Base-by-base conservation (phyloP, 192 early-diverging fungal genomes). In the Phlyctochytrium bullatum region DNA sequence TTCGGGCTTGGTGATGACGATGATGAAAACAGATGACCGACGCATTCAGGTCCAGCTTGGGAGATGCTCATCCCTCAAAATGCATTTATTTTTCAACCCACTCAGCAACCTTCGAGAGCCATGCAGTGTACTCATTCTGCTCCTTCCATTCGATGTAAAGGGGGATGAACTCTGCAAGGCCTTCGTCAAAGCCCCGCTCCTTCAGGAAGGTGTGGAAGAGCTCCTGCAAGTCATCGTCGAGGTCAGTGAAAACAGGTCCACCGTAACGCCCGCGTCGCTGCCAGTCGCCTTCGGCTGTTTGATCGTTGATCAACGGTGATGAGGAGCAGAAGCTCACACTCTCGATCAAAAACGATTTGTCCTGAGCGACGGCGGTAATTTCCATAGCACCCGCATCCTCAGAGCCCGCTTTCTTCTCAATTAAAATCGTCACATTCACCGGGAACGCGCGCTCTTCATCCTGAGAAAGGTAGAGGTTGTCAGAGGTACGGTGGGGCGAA, bases 81-180 rank as follows among this genome's bases (percentile, higher is more conserved):
- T 50, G 40, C 40, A 50, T 50, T 78, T 78, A 86, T 65, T 75
- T 76, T 30, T 86, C 80, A 58, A 98, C 85, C 74, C 95, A 96
- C 25, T 80, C 77, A 64, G 86, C 87, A 61, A 96, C 87, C 34
- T 87, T 83, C 64, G 88, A 78, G 33, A 98, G 78, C 96, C 96
- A 98, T 67, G 82, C 73, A 16, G 84, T 71, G 75, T 98, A 98
- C 83, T 98, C 96, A 64, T 86, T 77, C 82, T 96, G 93, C 83
- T 98, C 96, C 87, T 97, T 98, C 82, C 83, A 84, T 30, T 94
- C 92, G 65, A 95, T 85, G 78, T 91, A 98, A 69, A 84, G 85
- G 59, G 91, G 88, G 56, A 98, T 85, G 74, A 96, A 95, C 71
- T 87, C 80, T 31, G 92, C 88, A 36, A 96, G 77, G 1, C 82